Evolutionary conservation across 345 rosid genomes (phyloP), one percentile per base, ranked within the genome.

Genomic region (Acer campestre): DNA sequence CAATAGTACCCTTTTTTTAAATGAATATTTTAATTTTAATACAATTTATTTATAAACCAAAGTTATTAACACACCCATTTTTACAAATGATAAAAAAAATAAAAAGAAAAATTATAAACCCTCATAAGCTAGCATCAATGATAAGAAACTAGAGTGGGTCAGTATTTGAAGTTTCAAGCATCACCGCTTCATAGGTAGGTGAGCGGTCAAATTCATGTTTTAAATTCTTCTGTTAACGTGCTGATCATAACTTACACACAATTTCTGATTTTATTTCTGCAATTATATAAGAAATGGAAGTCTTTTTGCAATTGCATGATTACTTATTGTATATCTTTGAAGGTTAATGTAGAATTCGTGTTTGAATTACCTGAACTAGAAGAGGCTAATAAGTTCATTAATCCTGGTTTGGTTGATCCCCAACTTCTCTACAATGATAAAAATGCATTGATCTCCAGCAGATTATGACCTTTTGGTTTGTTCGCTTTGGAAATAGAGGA

Each of bases 381-480:
- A 49, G 65, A 78, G 58, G 85, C 83, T 7, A 85, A 89, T 10
- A 85, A 89, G 63, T 53, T 63, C 53, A 29, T 87, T 62, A 58
- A 85, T 13, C 74, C 82, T 23, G 73, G 64, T 62, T 59, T 46
- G 75, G 77, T 56, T 48, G 81, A 85, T 77, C 89, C 94, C 0
- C 87, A 82, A 77, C 74, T 66, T 38, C 59, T 90, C 27, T 89
- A 90, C 73, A 73, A 78, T 66, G 82, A 79, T 67, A 68, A 80
- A 74, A 75, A 35, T 59, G 84, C 85, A 78, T 79, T 81, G 6
- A 77, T 68, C 3, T 66, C 74, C 11, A 85, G 91, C 61, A 80
- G 67, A 64, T 76, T 83, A 2, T 91, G 95, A 46, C 97, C 97
- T 20, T 93, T 91, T 71, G 92, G 95, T 35, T 68, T 92, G 80